These are phyloP conservation scores for Nicotiana knightiana DNA, from an alignment of 257 asterid species.

Conservation along the genomic window DNA sequence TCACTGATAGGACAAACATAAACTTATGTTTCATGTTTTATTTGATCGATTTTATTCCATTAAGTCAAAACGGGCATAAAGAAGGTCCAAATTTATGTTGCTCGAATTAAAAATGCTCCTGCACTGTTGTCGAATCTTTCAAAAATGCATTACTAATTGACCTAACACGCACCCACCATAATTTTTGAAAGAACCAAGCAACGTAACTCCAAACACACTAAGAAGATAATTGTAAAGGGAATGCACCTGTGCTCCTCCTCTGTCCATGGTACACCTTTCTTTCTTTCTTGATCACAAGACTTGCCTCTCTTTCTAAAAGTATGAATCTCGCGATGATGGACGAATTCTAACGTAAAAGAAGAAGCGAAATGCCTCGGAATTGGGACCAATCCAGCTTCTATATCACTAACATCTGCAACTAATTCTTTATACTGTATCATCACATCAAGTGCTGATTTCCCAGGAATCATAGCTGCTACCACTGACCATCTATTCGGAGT, in stretches of 20 bases:
- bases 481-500: conserved; percentile 63
- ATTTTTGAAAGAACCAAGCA: background rate
- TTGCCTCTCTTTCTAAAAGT: conserved; percentile 46
- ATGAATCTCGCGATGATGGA: conserved; percentile 33
- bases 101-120: background rate
- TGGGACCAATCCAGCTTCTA: conserved; percentile 74
- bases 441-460: conserved; percentile 68
- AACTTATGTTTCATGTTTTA: too few species aligned
- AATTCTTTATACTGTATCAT: conserved; percentile 56
- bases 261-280: conserved; percentile 84
- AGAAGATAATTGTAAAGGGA: background rate
- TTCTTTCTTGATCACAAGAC: conserved; percentile 54
- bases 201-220: too few species aligned
- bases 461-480: conserved; percentile 66
- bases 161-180: accelerated
- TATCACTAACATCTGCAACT: conserved; percentile 60
- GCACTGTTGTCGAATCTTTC: background rate
- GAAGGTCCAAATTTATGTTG: background rate
- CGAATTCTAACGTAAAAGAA: conserved; percentile 39
- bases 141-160: background rate
- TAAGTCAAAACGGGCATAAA: too few species aligned
- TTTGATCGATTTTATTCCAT: background rate
- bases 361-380: conserved; percentile 46
- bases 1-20: too few species aligned
- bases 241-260: conserved; percentile 65